phyloP scores from a whole-genome alignment of 2,329 filamentous ascomycete genomes.

The Ophiocordyceps camponoti-leonardi region DNA sequence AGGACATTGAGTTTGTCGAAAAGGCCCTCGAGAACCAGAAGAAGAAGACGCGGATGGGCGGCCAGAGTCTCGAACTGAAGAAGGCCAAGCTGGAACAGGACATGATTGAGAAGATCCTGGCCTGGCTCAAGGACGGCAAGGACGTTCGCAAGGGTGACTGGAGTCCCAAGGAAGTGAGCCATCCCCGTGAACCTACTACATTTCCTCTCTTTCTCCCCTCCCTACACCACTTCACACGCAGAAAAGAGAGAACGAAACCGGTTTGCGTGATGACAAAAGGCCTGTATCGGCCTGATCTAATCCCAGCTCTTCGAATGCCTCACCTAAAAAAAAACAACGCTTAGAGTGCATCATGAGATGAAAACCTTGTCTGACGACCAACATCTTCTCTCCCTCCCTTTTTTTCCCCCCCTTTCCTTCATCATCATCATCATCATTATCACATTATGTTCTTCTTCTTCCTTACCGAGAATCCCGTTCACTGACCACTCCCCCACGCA shows the following conservation, averaged over 20 bases:
- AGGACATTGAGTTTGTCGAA: conserved; percentile 96
- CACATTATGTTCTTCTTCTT: not conserved
- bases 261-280: conserved; percentile 93
- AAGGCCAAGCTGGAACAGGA: conserved; percentile 91
- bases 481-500: conserved; percentile 7
- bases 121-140: conserved; percentile 72
- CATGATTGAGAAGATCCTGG: conserved; percentile 77
- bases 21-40: conserved; percentile 82
- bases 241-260: not conserved
- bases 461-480: not conserved
- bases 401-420: conserved; percentile 1
- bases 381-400: conserved; percentile 1
- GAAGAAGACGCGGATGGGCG: conserved; percentile 90
- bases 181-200: not conserved
- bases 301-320: conserved; percentile 99
- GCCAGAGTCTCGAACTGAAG: conserved; percentile 94
- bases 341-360: conserved; percentile 74
- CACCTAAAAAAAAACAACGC: conserved; percentile 42
- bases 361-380: conserved; percentile 49
- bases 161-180: conserved; percentile 82
- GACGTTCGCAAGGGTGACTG: conserved; percentile 85
- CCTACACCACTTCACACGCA: not conserved
- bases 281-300: conserved; percentile 75
- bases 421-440: not conserved
- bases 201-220: not conserved